Conservation (phyloP, 441 rosid genomes). For the Geranium incanum region DNA sequence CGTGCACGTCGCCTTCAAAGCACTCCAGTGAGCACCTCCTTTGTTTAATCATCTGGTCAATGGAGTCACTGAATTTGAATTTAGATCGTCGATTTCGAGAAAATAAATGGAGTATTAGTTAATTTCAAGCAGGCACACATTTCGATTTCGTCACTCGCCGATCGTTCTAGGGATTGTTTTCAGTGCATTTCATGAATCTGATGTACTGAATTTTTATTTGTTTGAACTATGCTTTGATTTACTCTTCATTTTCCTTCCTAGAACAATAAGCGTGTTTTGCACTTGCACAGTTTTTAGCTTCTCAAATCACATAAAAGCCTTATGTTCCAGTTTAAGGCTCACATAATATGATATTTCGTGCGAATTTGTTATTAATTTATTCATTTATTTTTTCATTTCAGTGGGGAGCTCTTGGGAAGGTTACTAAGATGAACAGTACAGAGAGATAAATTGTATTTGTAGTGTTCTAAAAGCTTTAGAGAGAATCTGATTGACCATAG, state of each 20-base stretch:
- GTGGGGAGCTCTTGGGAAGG: background rate
- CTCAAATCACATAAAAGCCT: background rate
- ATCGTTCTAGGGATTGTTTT: too few species aligned
- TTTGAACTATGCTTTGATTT: too few species aligned
- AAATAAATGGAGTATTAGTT: background rate
- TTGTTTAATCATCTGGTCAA: background rate
- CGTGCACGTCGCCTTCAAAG: background rate
- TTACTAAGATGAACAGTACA: background rate
- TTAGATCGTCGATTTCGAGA: background rate
- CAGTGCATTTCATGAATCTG: too few species aligned
- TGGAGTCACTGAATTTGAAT: background rate
- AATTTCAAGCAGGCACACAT: background rate
- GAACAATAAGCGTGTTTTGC: too few species aligned
- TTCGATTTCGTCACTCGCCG: too few species aligned
- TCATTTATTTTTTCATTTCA: background rate
- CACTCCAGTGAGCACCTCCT: slow-evolving; percentile 2
- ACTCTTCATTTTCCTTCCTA: too few species aligned
- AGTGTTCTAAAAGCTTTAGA: background rate
- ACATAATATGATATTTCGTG: background rate
- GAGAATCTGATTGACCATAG: background rate
- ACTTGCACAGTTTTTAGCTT: too few species aligned
- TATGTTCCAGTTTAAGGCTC: too few species aligned
- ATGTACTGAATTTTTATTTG: too few species aligned
- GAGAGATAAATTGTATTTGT: too few species aligned
- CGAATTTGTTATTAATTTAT: background rate